These are phyloP conservation scores for Pseudofabraea citricarpa DNA, from an alignment of 2,329 filamentous ascomycete species.

Conservation along the genomic window DNA sequence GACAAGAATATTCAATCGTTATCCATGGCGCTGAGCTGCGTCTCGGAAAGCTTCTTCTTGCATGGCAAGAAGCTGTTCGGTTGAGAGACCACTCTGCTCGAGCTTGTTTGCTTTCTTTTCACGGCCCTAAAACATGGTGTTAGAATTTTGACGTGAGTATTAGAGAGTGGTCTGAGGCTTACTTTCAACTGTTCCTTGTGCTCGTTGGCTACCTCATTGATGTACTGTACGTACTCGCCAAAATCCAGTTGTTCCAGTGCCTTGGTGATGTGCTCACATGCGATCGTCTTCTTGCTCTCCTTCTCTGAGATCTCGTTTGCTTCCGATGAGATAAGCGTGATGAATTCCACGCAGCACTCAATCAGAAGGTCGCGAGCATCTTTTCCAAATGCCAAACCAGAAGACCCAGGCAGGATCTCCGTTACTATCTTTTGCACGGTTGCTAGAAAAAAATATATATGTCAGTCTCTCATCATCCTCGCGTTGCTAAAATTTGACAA, in stretches of 20 bases:
- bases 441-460: constrained; percentile 34
- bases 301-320: constrained; percentile 99
- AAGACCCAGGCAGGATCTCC: constrained; percentile 78
- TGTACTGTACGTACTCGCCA: constrained; percentile 82
- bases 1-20: background rate
- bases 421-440: constrained; percentile 84
- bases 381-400: constrained; percentile 83
- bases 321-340: constrained; percentile 96
- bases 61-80: constrained; percentile 82
- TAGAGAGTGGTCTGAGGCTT: too few relatives aligned
- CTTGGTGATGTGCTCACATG: constrained; percentile 94
- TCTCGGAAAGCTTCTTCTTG: constrained; percentile 89
- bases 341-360: constrained; percentile 98
- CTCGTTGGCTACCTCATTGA: constrained; percentile 80
- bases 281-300: constrained; percentile 98
- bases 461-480: background rate
- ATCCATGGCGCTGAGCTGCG: constrained; percentile 41
- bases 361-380: constrained; percentile 94
- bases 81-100: constrained; percentile 85
- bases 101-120: constrained; percentile 98
- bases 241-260: constrained; percentile 91
- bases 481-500: too few relatives aligned
- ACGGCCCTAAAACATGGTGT: constrained; percentile 73
- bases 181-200: constrained; percentile 94
- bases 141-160: too few relatives aligned